Evolutionary conservation across 352 stramenopile genomes (phyloP), one percentile per base, ranked within the genome.

Genomic region (Globisporangium paroecandrum): DNA sequence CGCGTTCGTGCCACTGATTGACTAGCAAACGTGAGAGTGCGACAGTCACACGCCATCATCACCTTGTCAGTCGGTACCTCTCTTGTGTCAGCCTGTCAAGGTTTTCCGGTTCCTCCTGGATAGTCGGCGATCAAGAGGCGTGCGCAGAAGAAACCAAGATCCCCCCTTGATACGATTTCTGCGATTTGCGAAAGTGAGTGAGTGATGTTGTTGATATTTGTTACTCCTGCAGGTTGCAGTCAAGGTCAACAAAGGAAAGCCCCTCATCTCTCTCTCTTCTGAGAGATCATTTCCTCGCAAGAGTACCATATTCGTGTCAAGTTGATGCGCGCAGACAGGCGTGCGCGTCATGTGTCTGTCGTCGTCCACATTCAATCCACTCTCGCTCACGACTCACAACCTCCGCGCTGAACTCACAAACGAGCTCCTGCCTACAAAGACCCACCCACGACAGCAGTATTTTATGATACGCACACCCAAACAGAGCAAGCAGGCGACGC

Each of bases 21-120:
- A 51, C 55, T 29, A 22, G 27, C 10, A 61, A 20, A 27, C 29
- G 36, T 20, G 13, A 7, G n/a, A 36, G 34, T 61, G 29, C 29
- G 20, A 61, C 55, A 61, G 55, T 46, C 55, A 61, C 55, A 61
- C 55, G 55, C 32, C 55, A 46, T 7, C 55, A 46, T 29, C 51
- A 58, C 43, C 43, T 51, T 24, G 38, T 47, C 38, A 47, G 38
- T 47, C 43, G 22, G 20, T 9, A 32, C 7, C 27, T 27, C 43
- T 46, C 20, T 10, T 61, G n/a, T 46, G 15, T 34, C 10, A 3
- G 38, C 0, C 41, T 36, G 53, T 36, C 29, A n/a, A 58, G 51
- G 51, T 20, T 34, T 27, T 25, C 10, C 18, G 38, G 38, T 46
- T 29, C 29, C 24, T 38, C 22, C 25, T 38, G 12, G 27, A 32